Evolutionary conservation across 2,329 filamentous ascomycete species (phyloP).

Genomic region (Colletotrichum somersetense): DNA sequence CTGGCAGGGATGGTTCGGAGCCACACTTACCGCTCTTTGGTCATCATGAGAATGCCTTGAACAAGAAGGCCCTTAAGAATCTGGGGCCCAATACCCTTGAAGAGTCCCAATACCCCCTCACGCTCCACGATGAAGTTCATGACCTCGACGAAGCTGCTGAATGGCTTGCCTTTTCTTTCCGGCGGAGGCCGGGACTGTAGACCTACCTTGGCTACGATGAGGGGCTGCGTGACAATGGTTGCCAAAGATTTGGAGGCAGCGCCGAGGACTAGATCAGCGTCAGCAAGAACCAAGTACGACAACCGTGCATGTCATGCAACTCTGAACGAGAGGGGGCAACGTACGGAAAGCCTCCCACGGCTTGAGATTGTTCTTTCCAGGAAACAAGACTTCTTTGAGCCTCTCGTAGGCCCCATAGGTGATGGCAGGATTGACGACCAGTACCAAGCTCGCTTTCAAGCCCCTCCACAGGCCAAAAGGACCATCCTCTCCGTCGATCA

Average conservation of each 20-base stretch:
- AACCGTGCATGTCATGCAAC: background rate
- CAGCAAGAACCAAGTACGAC: background rate
- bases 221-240: constrained; percentile 90
- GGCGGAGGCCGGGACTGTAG: constrained; percentile 93
- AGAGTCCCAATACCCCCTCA: constrained; percentile 85
- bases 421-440: constrained; percentile 96
- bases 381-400: constrained; percentile 81
- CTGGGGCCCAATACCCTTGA: constrained; percentile 97
- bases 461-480: constrained; percentile 92
- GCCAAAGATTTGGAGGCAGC: constrained; percentile 93
- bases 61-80: constrained; percentile 93
- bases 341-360: constrained; percentile 92
- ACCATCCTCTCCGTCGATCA: constrained; percentile 91
- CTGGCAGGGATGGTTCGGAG: background rate
- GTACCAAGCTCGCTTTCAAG: constrained; percentile 92
- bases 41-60: constrained; percentile 98
- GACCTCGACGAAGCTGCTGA: constrained; percentile 93
- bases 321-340: constrained; percentile 53
- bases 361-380: constrained; percentile 79
- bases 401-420: constrained; percentile 98
- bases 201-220: constrained; percentile 98
- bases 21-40: constrained; percentile 84
- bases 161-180: constrained; percentile 86
- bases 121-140: constrained; percentile 94
- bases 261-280: constrained; percentile 75